Evolutionary conservation across 768 basidiomycete genomes (phyloP), one percentile per base, ranked within the genome.

Genomic region (Saitozyma sp.): DNA sequence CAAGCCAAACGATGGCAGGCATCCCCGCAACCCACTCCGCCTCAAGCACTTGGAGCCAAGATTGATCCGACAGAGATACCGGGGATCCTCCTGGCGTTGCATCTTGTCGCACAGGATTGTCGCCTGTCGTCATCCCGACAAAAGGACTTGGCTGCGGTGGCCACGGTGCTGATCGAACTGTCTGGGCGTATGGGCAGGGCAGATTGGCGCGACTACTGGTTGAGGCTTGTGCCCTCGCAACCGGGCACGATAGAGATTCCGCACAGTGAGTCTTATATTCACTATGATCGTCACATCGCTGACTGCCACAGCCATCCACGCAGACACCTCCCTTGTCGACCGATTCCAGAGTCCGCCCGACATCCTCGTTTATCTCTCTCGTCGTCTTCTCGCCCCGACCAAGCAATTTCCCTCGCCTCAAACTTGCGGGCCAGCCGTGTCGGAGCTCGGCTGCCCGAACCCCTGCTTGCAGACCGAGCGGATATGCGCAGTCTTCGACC

Each of bases 131-230:
- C 58, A 4, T 58, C 57, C 17, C 39, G 50, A 4, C 38, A 53
- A 20, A 5, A 6, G 13, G 53, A 69, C n/a, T 50, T 68, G 6
- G 14, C 20, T 0, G 50, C 16, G 5, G 2, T 78, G 16, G 68
- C 65, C 8, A 40, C 11, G 8, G 17, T 75, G 16, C 51, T 78
- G 1, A 58, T 65, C 0, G 39, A 61, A 0, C 46, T 78, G 16
- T 72, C 76, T 0, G 43, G 37, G 7, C 48, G 50, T 37, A 41
- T 85, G 13, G 84, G 90, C 14, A 85, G 89, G 17, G 86, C 87
- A 0, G 92, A 92, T 73, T 95, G 92, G 93, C 86, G 86, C 7
- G 92, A 96, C 79, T 93, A 93, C 74, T 95, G 92, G 93, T 88
- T 88, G 71, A 84, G 92, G 11, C 80, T 91, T 48, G 17, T 63